Evolutionary conservation across 2,329 filamentous ascomycete genomes (phyloP).

Genomic region (Penicillium sp.): DNA sequence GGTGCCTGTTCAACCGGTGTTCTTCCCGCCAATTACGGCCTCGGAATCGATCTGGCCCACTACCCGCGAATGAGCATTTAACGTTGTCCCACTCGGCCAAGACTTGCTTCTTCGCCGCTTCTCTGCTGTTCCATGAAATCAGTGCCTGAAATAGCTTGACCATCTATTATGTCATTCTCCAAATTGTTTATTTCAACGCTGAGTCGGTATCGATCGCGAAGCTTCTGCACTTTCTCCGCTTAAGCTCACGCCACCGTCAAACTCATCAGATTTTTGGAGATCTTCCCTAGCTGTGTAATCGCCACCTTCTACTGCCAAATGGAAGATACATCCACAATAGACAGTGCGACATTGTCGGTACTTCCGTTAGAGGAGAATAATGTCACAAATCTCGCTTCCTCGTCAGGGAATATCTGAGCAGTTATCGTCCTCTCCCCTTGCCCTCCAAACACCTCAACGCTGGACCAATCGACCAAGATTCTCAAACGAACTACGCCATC

Average conservation of each 20-base stretch:
- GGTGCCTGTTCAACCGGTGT: background rate
- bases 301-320: slow-evolving; percentile 4
- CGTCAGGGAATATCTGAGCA: slow-evolving; percentile 28
- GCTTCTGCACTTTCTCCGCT: background rate
- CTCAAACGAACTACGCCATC: slow-evolving; percentile 20
- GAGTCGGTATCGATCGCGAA: background rate
- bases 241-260: background rate
- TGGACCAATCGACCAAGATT: slow-evolving; percentile 31
- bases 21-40: background rate
- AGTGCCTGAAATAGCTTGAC: no score
- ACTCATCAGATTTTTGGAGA: no score
- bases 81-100: background rate
- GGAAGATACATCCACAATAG: slow-evolving; percentile 6
- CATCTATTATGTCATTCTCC: no score
- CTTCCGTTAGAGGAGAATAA: slow-evolving; percentile 18
- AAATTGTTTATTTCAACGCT: background rate
- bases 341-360: slow-evolving; percentile 12
- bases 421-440: slow-evolving; percentile 27
- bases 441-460: slow-evolving; percentile 30
- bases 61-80: background rate
- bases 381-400: slow-evolving; percentile 13
- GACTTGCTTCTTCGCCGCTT: background rate
- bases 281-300: no score
- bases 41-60: background rate
- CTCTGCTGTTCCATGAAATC: background rate